Base-by-base conservation (phyloP, 345 rosid genomes). In the Camelina neglecta region DNA sequence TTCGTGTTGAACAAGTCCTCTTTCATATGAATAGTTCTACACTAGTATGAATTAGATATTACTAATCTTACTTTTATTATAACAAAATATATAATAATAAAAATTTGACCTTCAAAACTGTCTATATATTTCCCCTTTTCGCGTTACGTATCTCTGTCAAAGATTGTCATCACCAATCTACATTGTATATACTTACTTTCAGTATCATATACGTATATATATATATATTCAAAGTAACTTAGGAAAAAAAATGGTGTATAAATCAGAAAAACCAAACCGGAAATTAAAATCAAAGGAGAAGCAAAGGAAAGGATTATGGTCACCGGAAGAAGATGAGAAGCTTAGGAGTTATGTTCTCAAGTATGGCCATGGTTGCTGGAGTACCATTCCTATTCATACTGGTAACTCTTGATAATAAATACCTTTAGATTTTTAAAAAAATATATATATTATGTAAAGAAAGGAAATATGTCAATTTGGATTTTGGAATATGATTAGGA, bases 251-350 rank as follows among this genome's bases (percentile, higher is more conserved):
- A 78, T 78, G 81, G 81, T 65, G 72, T 72, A 9, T 33, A 66
- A 65, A 66, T 29, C 68, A 31, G 73, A 78, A 49, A 71, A 72
- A 49, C 10, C 48, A 58, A 50, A 49, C 36, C 11, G 3, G 24
- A 59, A 58, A 41, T 0, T 59, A 50, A 65, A 72, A 64, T 24
- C 45, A 1, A 72, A 78, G 59, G 73, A 21, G 62, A 89, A 83
- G 85, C 91, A 87, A 81, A 86, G 86, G 83, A 94, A 92, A 58
- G 98, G 98, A 47, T 69, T 94, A 15, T 94, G 98, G 98, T 94
- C 98, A 35, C 98, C 98, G 2, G 98, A 94, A 73, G 97, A 94
- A 83, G 98, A 94, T 78, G 90, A 84, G 23, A 85, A 81, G 81
- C 97, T 94, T 45, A 83, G 84, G 67, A 83, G 71, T 79, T 71